Evolutionary conservation across 805 yeast species (phyloP).

Genomic region (Blastobotrys terrestris): DNA sequence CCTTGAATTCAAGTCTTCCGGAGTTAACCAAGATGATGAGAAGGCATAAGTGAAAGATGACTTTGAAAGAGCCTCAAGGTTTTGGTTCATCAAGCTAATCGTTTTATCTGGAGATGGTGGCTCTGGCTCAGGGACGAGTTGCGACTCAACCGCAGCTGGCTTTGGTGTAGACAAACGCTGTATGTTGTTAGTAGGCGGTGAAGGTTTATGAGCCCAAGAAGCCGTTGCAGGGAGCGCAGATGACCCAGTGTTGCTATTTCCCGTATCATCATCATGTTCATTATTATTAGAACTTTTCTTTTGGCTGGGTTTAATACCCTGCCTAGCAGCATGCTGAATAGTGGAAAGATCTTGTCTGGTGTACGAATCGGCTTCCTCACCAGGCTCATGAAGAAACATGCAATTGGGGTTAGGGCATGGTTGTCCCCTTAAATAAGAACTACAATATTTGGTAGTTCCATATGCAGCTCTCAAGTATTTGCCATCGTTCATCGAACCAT

Average conservation of each 20-base stretch:
- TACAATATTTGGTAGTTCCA: conserved; percentile 97
- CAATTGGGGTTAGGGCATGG: conserved; percentile 98
- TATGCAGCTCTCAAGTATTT: conserved; percentile 87
- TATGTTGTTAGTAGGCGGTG: conserved; percentile 23
- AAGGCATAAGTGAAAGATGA: conserved; percentile 24
- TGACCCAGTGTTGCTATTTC: conserved; percentile 24
- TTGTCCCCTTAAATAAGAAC: conserved; percentile 90
- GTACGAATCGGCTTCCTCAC: conserved; percentile 97
- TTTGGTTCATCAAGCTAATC: background rate
- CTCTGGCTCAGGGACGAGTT: background rate
- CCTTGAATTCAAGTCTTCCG: conserved; percentile 15
- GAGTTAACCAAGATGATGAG: conserved; percentile 20
- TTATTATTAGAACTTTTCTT: background rate
- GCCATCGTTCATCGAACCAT: conserved; percentile 92
- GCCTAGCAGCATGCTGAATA: conserved; percentile 41
- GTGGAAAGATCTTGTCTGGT: conserved; percentile 83
- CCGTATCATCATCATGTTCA: conserved; percentile 1
- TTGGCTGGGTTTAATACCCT: conserved; percentile 14
- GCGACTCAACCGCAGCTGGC: background rate
- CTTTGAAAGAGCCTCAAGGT: conserved; percentile 19
- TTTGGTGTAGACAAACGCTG: background rate
- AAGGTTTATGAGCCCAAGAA: conserved; percentile 49
- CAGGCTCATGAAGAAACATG: conserved; percentile 98
- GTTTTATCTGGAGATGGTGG: background rate
- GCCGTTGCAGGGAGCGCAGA: conserved; percentile 66